phyloP scores from a whole-genome alignment of 2,329 filamentous ascomycete species.

The Teratosphaeria pseudoeucalypti region DNA sequence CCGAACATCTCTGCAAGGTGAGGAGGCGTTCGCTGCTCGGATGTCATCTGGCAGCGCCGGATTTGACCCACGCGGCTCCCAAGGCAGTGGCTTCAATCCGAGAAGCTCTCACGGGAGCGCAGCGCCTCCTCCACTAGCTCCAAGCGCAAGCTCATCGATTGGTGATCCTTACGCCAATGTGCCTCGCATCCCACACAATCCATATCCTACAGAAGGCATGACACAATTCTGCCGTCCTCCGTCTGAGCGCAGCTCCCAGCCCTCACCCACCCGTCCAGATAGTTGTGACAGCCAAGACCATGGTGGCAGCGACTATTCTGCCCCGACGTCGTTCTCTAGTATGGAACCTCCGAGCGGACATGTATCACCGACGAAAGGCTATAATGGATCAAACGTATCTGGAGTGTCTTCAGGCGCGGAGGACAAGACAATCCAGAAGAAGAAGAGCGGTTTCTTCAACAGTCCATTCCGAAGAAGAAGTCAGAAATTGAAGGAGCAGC shows the following conservation, averaged over 20 bases:
- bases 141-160: slow-evolving; percentile 12
- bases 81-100: slow-evolving; percentile 13
- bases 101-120: slow-evolving; percentile 4
- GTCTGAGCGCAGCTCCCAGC: slow-evolving; percentile 59
- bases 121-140: slow-evolving; percentile 12
- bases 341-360: slow-evolving; percentile 67
- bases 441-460: slow-evolving; percentile 80
- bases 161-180: slow-evolving; percentile 52
- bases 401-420: slow-evolving; percentile 33
- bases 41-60: slow-evolving; percentile 18
- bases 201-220: slow-evolving; percentile 92
- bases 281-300: slow-evolving; percentile 66
- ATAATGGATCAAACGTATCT: slow-evolving; percentile 26
- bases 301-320: slow-evolving; percentile 66
- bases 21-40: slow-evolving; percentile 20
- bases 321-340: slow-evolving; percentile 80
- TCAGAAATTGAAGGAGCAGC: slow-evolving; percentile 62
- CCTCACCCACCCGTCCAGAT: slow-evolving; percentile 60
- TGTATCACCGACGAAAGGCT: slow-evolving; percentile 60
- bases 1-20: slow-evolving; percentile 28
- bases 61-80: slow-evolving; percentile 14
- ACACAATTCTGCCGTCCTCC: slow-evolving; percentile 82
- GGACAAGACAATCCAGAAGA: slow-evolving; percentile 58
- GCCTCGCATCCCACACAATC: slow-evolving; percentile 71
- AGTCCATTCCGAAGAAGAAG: slow-evolving; percentile 79